phyloP scores from a whole-genome alignment of 108 stramenopile genomes.

The Cyclotella choctawhatcheeana region DNA sequence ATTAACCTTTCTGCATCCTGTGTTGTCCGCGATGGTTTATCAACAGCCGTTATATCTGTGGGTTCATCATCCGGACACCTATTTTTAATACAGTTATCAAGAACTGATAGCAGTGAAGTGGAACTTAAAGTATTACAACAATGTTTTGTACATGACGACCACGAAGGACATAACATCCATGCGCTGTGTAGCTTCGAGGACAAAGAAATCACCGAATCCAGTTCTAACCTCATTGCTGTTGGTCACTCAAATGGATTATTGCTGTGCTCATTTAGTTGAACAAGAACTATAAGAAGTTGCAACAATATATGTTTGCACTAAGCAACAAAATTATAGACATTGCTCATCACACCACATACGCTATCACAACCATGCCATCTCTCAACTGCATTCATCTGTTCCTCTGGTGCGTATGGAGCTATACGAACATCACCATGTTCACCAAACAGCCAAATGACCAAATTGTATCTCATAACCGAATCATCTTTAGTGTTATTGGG shows the following conservation, averaged over 20 bases:
- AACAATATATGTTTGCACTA: no score
- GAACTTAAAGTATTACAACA: not conserved
- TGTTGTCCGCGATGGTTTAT: constrained; percentile 2
- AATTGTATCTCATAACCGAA: constrained; percentile 48
- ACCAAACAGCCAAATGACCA: constrained; percentile 69
- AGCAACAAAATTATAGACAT: not conserved
- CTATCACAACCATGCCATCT: constrained; percentile 32
- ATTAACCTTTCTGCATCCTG: constrained; percentile 15
- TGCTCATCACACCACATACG: not conserved
- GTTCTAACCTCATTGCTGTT: not conserved
- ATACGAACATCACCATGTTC: constrained; percentile 46
- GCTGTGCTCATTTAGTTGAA: no score
- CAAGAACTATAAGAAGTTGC: no score
- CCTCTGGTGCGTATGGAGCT: constrained; percentile 39
- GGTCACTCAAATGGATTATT: constrained; percentile 12
- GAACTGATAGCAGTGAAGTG: not conserved
- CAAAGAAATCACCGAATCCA: not conserved
- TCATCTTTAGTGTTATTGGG: not conserved
- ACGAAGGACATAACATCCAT: not conserved
- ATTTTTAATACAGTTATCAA: not conserved
- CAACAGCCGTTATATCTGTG: not conserved
- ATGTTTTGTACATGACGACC: not conserved
- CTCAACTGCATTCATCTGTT: constrained; percentile 32
- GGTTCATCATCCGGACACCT: constrained; percentile 15
- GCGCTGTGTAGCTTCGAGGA: not conserved